Base-by-base conservation (phyloP, 495 filamentous ascomycete genomes). In the Tuber indicum region DNA sequence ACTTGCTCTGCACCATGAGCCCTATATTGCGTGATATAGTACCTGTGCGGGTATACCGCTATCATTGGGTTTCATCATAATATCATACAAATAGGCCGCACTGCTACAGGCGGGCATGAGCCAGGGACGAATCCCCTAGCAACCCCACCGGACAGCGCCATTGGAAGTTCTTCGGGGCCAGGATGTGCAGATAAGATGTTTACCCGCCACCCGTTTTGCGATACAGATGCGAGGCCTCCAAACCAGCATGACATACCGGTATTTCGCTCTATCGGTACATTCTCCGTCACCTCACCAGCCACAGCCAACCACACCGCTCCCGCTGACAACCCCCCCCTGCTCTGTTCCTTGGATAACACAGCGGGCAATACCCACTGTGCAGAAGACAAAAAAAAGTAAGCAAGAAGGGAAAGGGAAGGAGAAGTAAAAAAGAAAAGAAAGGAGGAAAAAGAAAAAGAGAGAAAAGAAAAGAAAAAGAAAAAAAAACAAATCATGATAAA, bases 251-350 rank as follows among this genome's bases (percentile, higher is more conserved):
- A 71, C 19, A 76, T 71, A 32, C 32, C 32, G 32, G 32, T 32
- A 41, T 45, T 72, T 72, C 72, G 58, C 58, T 71, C 71, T 75
- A 74, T 49, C 72, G 72, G 78, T 75, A 75, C 66, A 74, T 77
- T 70, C 73, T 75, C 70, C 78, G 70, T 80, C 70, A 79, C 77
- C 17, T 79, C 73, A 79, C 77, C 17, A 80, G 78, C 78, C 78
- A 80, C 78, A 80, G 32, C 17, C 66, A 80, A 72, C 77, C 76
- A 80, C 78, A 80, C 78, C 71, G 45, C 47, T 74, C 62, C 76
- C 72, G 76, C n/a, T 72, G 73, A 45, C 76, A 44, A 32, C 32
- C 32, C 39, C 39, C 43, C 74, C 74, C 74, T 75, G 74, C 74
- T 75, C 39, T 43, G 71, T 79, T 76, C 78, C 77, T 79, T 79